Evolutionary conservation across 768 basidiomycete genomes (phyloP), one percentile per base, ranked within the genome.

Genomic region (Russula ochroleuca): DNA sequence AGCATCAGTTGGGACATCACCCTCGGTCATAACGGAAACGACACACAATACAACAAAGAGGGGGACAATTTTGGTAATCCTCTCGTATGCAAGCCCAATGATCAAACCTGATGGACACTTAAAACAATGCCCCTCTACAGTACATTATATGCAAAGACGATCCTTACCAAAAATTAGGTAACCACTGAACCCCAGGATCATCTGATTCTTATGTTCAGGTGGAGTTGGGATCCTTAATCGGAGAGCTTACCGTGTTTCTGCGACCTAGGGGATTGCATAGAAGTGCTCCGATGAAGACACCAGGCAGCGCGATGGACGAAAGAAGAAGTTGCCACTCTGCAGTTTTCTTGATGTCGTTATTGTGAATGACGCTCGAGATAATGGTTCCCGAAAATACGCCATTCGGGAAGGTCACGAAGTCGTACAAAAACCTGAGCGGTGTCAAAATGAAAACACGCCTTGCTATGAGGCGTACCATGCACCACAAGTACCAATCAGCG

Each of bases 301-400:
- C 88, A 21, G 87, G 87, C 15, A 90, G 73, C 1, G 86, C 79
- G 60, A 88, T 79, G 14, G 79, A 69, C 21, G 83, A 83, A 5
- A 88, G 78, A 3, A 88, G 76, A n/a, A 88, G 79, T 68, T 87
- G 86, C 78, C 80, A 88, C 71, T 88, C 86, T 3, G 86, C 86
- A 3, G 82, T 89, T 61, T 73, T 64, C 70, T 83, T 85, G 72
- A 85, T 79, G 68, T 79, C 76, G 5, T 77, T 76, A 45, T 80
- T 70, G 52, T 83, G 79, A 49, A 88, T 85, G 35, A 90, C 82
- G 53, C 81, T 83, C 5, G 85, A 80, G 35, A 90, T 87, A 62
- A 88, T 88, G 3, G 83, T 80, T 9, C 82, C 82, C 33, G 82
- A 82, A 74, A 87, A 88, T 5, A 87, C 83, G 19, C 86, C 85